Conservation (phyloP, 148 eudicot species). For the Agrostemma githago region DNA sequence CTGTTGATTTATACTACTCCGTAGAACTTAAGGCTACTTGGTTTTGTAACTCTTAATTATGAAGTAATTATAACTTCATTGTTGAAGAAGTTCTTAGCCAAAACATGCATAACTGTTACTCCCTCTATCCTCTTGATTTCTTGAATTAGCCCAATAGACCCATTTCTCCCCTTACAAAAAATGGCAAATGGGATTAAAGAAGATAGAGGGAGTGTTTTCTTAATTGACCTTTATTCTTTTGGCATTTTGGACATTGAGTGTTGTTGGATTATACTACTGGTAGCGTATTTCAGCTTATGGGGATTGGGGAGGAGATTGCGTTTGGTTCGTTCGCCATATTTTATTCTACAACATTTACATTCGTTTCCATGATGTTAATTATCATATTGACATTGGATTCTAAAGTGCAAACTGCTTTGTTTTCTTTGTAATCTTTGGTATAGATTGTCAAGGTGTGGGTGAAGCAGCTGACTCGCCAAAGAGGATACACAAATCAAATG, state of each 20-base stretch:
- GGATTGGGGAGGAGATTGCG: background rate
- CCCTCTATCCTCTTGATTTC: no score
- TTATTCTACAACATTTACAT: background rate
- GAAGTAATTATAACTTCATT: background rate
- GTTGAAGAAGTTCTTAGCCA: background rate
- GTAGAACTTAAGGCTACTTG: background rate
- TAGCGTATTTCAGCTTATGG: background rate
- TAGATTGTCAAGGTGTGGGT: constrained; percentile 90
- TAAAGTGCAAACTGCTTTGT: background rate
- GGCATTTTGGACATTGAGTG: background rate
- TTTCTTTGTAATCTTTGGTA: constrained; percentile 9
- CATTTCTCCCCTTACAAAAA: no score
- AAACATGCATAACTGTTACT: background rate
- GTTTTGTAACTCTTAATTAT: background rate
- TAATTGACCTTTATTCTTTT: background rate
- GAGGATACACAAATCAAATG: constrained; percentile 87
- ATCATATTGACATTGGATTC: background rate
- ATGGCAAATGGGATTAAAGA: no score
- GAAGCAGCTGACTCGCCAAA: constrained; percentile 65
- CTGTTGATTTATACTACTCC: background rate
- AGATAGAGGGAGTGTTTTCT: background rate
- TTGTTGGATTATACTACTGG: background rate
- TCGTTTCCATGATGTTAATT: background rate
- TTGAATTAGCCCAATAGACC: no score
- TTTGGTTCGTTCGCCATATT: background rate